Base-by-base conservation (phyloP, 768 basidiomycete genomes). In the Naganishia randhawae region DNA sequence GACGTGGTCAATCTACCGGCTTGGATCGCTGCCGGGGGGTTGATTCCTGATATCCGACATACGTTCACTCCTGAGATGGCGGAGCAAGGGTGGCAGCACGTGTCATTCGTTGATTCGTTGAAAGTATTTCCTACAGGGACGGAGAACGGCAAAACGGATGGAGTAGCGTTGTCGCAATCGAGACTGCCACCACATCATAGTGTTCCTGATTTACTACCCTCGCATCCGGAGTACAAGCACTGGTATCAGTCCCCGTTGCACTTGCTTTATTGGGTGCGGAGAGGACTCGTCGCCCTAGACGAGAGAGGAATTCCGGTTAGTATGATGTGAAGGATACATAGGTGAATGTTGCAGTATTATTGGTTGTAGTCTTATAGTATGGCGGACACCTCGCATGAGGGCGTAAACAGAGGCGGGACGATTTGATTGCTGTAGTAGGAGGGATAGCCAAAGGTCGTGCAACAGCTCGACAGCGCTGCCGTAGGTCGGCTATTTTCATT, bases 91-190 rank as follows among this genome's bases (percentile, higher is more conserved):
- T 70, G 69, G 69, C 48, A 83, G 72, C 57, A 83, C 73, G 77
- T 87, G 68, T 70, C 33, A 41, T 29, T 29, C 5, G 17, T 42
- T n/a, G 57, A 61, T 14, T 61, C 77, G 64, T 35, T 29, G 17
- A 41, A 45, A 39, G 19, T 22, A n/a, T n/a, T n/a, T n/a, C n/a
- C 82, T 82, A 17, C 81, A 73, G 70, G 82, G 81, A 52, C 73
- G 66, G 45, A 50, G 16, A 10, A 50, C n/a, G 66, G 35, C 9
- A 55, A 35, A 22, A 5, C 33, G n/a, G 31, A 22, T 6, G n/a
- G 39, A 45, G 37, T n/a, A n/a, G 6, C 35, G 17, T 2, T 27
- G 25, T 29, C 39, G 61, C 17, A 3, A 29, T 22, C 19, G 45
- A 5, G 6, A 13, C 27, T 31, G 53, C 17, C 5, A 19, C 22